Evolutionary conservation across 495 filamentous ascomycete species (phyloP).

Genomic region (Pseudotulostoma volvatum): DNA sequence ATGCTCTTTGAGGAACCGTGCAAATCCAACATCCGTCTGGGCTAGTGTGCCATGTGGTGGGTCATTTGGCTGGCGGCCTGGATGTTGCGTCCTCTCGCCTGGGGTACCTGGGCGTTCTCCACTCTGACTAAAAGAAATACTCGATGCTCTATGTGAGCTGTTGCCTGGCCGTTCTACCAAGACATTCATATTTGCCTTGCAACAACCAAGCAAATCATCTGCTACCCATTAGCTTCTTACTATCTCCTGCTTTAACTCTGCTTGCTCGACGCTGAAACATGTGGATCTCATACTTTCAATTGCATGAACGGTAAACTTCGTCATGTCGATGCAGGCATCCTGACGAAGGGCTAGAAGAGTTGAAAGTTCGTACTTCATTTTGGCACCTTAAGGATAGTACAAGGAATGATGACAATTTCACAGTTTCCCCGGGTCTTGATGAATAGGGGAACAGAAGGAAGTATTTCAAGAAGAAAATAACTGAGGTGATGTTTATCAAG

Average conservation of each 20-base stretch:
- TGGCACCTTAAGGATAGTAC: no score
- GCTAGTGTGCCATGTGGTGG: slow-evolving; percentile 10
- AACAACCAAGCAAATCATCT: slow-evolving; percentile 16
- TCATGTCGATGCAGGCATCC: slow-evolving; percentile 14
- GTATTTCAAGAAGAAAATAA: no score
- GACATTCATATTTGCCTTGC: slow-evolving; percentile 6
- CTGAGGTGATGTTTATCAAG: no score
- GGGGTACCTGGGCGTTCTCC: slow-evolving; percentile 3
- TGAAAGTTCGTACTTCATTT: slow-evolving; percentile 24
- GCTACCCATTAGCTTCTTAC: background rate
- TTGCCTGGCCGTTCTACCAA: slow-evolving; percentile 11
- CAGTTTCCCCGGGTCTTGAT: no score
- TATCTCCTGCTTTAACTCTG: background rate
- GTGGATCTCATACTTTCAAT: slow-evolving; percentile 11
- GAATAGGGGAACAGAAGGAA: no score
- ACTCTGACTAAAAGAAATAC: slow-evolving; percentile 3
- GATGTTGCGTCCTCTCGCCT: slow-evolving; percentile 4
- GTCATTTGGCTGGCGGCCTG: slow-evolving; percentile 11
- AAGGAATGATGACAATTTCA: no score
- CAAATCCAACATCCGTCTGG: slow-evolving; percentile 26
- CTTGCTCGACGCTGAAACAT: no score
- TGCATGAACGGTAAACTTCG: slow-evolving; percentile 16
- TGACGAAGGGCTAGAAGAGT: slow-evolving; percentile 23
- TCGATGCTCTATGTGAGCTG: slow-evolving; percentile 1
- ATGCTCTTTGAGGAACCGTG: slow-evolving; percentile 40